A percentile compares a stretch with the other conserved stretches of the same genome.
Conservation (phyloP, 2,329 filamentous ascomycete genomes). For the Penicillium sp. region DNA sequence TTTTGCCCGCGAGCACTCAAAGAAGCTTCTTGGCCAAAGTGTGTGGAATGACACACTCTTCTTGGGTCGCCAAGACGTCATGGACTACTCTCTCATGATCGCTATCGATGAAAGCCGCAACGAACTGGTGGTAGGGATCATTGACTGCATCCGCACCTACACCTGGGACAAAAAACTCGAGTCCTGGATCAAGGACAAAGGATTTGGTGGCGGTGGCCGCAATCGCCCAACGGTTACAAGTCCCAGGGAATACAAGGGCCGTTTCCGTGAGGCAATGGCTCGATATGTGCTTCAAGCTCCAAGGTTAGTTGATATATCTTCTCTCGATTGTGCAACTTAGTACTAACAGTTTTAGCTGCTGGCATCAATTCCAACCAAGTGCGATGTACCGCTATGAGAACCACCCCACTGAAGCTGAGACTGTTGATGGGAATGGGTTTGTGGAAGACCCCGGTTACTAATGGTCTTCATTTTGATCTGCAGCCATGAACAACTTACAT, state of each 20-base stretch:
- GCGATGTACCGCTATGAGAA: slow-evolving; percentile 34
- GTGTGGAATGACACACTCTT: slow-evolving; percentile 99
- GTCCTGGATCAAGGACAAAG: slow-evolving; percentile 98
- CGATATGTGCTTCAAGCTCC: slow-evolving; percentile 64
- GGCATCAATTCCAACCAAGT: slow-evolving; percentile 47
- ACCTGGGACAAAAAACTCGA: slow-evolving; percentile 99
- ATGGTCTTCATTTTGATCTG: not conserved
- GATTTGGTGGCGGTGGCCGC: slow-evolving; percentile 75
- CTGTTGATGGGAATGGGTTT: slow-evolving; percentile 17
- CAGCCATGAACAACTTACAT: not conserved
- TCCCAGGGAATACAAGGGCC: slow-evolving; percentile 94
- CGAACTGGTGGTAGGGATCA: slow-evolving; percentile 94
- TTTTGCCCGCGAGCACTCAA: slow-evolving; percentile 92
- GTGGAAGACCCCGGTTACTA: slow-evolving; percentile 12
- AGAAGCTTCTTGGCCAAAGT: slow-evolving; percentile 84
- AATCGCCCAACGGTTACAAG: slow-evolving; percentile 91
- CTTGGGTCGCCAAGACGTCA: slow-evolving; percentile 90
- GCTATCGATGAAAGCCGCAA: slow-evolving; percentile 88
- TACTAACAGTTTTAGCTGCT: slow-evolving; percentile 38
- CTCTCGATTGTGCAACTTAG: not conserved
- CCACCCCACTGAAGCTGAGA: slow-evolving; percentile 27
- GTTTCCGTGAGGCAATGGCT: slow-evolving; percentile 95
- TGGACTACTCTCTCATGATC: slow-evolving; percentile 99
- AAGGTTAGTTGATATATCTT: slow-evolving; percentile 38
- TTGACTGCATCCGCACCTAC: slow-evolving; percentile 97